phyloP scores from a whole-genome alignment of 2,329 filamentous ascomycete species.

The Talaromyces verruculosus region DNA sequence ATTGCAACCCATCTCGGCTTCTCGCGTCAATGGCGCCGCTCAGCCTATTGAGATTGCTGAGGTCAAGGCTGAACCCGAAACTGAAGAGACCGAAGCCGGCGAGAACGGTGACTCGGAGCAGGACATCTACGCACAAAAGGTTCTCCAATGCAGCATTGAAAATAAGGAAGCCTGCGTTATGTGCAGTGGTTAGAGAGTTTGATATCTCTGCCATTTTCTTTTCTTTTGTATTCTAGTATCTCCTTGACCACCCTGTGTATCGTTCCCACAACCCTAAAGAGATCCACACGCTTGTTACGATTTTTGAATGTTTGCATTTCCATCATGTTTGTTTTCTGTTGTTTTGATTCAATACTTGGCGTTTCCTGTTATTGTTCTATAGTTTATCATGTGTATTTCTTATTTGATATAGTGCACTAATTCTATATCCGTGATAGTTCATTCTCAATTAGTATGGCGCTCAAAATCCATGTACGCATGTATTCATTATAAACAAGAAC shows the following conservation, averaged over 20 bases:
- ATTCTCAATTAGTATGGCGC: neutral
- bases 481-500: neutral
- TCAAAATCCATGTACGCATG: neutral
- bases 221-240: constrained; percentile 14
- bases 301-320: constrained; percentile 15
- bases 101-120: constrained; percentile 73
- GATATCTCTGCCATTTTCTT: neutral
- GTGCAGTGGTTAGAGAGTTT: constrained; percentile 74
- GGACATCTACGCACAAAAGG: constrained; percentile 94
- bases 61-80: constrained; percentile 59
- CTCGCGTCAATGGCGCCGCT: constrained; percentile 59
- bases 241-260: neutral
- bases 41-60: constrained; percentile 54
- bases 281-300: constrained; percentile 14
- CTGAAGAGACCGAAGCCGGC: constrained; percentile 71
- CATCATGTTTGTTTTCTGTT: constrained; percentile 1
- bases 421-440: constrained; percentile 3
- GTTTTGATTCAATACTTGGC: constrained; percentile 2
- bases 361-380: neutral
- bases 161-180: constrained; percentile 93
- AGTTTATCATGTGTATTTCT: constrained; percentile 13
- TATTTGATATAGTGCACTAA: constrained; percentile 9
- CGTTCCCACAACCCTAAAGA: neutral
- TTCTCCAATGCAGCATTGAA: constrained; percentile 92
- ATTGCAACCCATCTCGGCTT: constrained; percentile 35